Percentiles rank a stretch among this genome's conserved stretches.
Evolutionary conservation across 805 yeast species (phyloP).

Genomic region (Saccharomyces eubayanus): DNA sequence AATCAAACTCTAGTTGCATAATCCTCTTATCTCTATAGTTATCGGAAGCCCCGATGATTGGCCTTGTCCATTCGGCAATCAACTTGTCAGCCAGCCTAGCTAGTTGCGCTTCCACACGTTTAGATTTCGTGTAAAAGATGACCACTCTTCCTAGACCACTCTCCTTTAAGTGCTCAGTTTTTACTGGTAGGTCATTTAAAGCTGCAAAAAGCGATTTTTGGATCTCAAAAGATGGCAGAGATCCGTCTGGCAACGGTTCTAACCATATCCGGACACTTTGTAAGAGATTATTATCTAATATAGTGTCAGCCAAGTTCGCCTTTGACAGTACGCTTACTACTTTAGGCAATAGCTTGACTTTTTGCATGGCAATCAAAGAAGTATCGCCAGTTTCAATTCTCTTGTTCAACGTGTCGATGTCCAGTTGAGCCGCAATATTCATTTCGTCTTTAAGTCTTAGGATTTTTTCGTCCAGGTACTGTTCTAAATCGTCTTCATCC

Average conservation of each 20-base stretch:
- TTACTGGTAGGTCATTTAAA: slow-evolving; percentile 73
- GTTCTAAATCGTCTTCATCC: slow-evolving; percentile 89
- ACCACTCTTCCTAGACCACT: slow-evolving; percentile 90
- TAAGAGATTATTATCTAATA: slow-evolving; percentile 83
- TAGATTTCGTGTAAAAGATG: slow-evolving; percentile 85
- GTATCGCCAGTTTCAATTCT: slow-evolving; percentile 35
- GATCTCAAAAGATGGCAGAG: slow-evolving; percentile 94
- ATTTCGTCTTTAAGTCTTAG: slow-evolving; percentile 74
- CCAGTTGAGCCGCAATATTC: slow-evolving; percentile 79
- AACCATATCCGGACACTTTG: slow-evolving; percentile 95
- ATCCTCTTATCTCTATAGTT: slow-evolving; percentile 84
- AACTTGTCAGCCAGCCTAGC: slow-evolving; percentile 84
- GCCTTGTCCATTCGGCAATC: slow-evolving; percentile 97
- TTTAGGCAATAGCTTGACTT: slow-evolving; percentile 68
- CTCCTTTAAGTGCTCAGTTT: slow-evolving; percentile 90
- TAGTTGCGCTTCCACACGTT: slow-evolving; percentile 77
- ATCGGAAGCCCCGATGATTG: slow-evolving; percentile 91
- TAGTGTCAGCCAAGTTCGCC: slow-evolving; percentile 82
- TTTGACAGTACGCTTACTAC: slow-evolving; percentile 70
- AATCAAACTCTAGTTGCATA: slow-evolving; percentile 59
- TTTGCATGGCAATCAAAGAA: slow-evolving; percentile 42
- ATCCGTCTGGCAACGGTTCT: slow-evolving; percentile 96
- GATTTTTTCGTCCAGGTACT: slow-evolving; percentile 88
- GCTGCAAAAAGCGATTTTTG: slow-evolving; percentile 80
- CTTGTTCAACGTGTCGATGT: slow-evolving; percentile 44